Evolutionary conservation across 1,284 basidiomycete species (phyloP), one percentile per base, ranked within the genome.

Genomic region (Ganoderma meredithae): DNA sequence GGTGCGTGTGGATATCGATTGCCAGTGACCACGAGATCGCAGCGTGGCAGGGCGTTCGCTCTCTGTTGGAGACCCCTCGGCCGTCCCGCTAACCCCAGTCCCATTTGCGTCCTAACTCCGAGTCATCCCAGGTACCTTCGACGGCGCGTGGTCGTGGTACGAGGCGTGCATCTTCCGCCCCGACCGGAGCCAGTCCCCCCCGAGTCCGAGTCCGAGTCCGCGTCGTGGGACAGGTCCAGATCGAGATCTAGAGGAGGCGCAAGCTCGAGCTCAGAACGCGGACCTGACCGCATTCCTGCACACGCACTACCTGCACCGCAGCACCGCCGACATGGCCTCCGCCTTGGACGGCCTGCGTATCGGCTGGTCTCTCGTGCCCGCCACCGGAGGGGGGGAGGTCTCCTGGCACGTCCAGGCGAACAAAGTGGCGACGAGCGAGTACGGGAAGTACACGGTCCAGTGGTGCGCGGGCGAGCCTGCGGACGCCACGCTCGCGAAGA

Each of bases 321-420:
- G 9, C 3, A 49, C 22, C 47, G 22, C 47, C 10, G 47, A 49
- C 47, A 49, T 49, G 22, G 47, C 25, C 47, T 8, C 47, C 47
- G 47, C 25, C 22, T 5, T 49, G 47, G 47, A 49, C 12, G 3
- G 12, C 3, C 47, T 25, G 22, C 47, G 47, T 12, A 22, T 49
- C 22, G 47, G 47, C n/a, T 49, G 47, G 47, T 43, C 62, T 13
- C 62, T 63, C 25, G 63, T 68, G 27, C 53, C 43, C 36, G 52
- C 10, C 25, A 43, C 15, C 36, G 33, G 7, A 33, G 40, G 36
- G 25, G 47, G 22, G 47, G 5, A 41, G 39, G 17, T 63, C 31
- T 40, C 58, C 47, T 71, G 69, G 69, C 39, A n/a, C 36, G 44
- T 71, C 1, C 69, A 71, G 47, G 36, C 60, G 22, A 71, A 68